Evolutionary conservation across 2,329 filamentous ascomycete genomes (phyloP).

Genomic region (Cadophora luteo-olivacea): DNA sequence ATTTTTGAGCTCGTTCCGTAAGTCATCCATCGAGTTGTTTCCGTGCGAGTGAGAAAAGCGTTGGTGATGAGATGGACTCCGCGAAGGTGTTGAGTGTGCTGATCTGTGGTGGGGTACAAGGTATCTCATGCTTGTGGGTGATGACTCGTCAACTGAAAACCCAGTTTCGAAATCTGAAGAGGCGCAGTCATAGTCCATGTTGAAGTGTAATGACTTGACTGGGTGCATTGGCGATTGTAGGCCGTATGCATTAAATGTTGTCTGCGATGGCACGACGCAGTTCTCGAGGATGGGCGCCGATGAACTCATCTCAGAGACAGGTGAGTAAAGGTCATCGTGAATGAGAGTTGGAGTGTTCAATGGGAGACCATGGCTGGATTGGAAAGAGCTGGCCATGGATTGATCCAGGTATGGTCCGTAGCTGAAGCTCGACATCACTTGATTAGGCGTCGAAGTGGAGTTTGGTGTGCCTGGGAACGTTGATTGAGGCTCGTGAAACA

Average conservation of each 20-base stretch:
- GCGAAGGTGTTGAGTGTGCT: neutral
- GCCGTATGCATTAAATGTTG: conserved; percentile 36
- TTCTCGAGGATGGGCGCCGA: conserved; percentile 28
- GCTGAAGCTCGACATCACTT: conserved; percentile 10
- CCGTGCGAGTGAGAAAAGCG: neutral
- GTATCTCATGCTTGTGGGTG: neutral
- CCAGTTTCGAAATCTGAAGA: conserved; percentile 20
- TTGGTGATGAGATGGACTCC: neutral
- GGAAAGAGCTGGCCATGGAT: conserved; percentile 19
- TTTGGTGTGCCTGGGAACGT: neutral
- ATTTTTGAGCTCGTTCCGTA: neutral
- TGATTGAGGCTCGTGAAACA: conserved; percentile 24
- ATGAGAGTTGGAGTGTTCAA: conserved; percentile 31
- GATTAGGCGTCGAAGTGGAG: conserved; percentile 5
- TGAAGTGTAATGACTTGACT: conserved; percentile 27
- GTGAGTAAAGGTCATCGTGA: conserved; percentile 32
- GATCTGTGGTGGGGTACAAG: neutral
- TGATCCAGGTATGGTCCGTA: conserved; percentile 12
- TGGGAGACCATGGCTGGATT: conserved; percentile 24
- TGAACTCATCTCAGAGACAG: conserved; percentile 29
- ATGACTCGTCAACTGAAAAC: neutral
- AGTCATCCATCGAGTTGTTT: neutral
- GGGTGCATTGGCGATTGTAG: conserved; percentile 29
- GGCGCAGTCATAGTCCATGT: conserved; percentile 26
- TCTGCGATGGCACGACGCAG: conserved; percentile 40